These are phyloP conservation scores for Hippophae gyantsensis DNA, from an alignment of 306 rosid genomes.

Conservation along the genomic window DNA sequence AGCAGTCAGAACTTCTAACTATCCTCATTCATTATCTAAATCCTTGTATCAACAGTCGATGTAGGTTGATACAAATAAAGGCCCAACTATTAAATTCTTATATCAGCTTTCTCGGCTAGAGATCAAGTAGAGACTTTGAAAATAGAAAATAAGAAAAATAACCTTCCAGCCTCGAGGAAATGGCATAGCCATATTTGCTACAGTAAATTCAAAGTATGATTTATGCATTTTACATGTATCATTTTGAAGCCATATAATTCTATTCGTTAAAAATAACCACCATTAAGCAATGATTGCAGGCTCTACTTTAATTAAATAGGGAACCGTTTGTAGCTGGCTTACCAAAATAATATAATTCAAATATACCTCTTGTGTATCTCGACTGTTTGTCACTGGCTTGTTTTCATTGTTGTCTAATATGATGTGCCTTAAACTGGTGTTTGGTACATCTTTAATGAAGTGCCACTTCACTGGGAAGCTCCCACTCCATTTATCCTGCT, in stretches of 20 bases:
- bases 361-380: slow-evolving; percentile 90
- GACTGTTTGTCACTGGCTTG: slow-evolving; percentile 95
- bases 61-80: too few relatives aligned
- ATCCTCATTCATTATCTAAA: background rate
- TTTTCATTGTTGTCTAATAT: slow-evolving; percentile 84
- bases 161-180: too few relatives aligned
- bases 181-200: too few relatives aligned
- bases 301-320: background rate
- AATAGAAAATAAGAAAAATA: too few relatives aligned
- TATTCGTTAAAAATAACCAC: too few relatives aligned
- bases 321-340: background rate
- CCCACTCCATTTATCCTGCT: slow-evolving; percentile 98
- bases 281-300: background rate
- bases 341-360: slow-evolving; percentile 8
- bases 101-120: too few relatives aligned
- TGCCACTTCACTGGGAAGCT: slow-evolving; percentile 96
- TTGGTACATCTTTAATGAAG: slow-evolving; percentile 73
- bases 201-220: too few relatives aligned
- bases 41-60: too few relatives aligned
- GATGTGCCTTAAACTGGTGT: slow-evolving; percentile 72
- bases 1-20: background rate
- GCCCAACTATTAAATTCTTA: too few relatives aligned
- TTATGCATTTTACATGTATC: too few relatives aligned
- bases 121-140: too few relatives aligned
- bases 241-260: too few relatives aligned